Percentiles rank a stretch among this genome's conserved stretches.
These are phyloP conservation scores for Curvularia sp. DNA, from an alignment of 2,329 filamentous ascomycete genomes.

Conservation along the genomic window DNA sequence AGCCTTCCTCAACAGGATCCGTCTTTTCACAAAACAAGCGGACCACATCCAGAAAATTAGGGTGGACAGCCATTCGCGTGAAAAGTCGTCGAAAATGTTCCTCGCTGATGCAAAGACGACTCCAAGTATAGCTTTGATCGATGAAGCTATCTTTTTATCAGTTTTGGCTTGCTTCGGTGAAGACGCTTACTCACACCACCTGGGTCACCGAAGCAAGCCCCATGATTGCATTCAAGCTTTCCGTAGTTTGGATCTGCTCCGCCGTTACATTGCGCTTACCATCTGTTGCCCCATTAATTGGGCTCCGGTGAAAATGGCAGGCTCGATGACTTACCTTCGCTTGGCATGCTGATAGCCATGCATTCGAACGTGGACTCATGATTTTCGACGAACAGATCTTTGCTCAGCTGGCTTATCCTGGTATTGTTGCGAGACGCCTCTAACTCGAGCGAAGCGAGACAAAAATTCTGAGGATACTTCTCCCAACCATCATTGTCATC, in stretches of 20 bases:
- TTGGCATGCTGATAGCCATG: not conserved
- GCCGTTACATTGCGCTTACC: not conserved
- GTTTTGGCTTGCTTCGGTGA: not conserved
- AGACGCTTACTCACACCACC: constrained; percentile 6
- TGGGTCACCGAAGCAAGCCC: not conserved
- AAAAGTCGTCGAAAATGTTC: constrained; percentile 18
- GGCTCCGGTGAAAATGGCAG: not conserved
- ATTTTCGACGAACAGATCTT: constrained; percentile 13
- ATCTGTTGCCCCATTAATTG: constrained; percentile 5
- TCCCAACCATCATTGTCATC: constrained; percentile 9
- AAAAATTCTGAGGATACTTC: constrained; percentile 13
- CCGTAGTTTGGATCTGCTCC: constrained; percentile 1
- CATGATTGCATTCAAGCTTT: constrained; percentile 7
- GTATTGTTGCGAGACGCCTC: constrained; percentile 9
- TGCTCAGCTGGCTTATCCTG: constrained; percentile 6
- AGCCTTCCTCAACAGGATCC: constrained; percentile 20
- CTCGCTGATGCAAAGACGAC: constrained; percentile 19
- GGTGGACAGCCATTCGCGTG: constrained; percentile 17
- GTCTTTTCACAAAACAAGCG: constrained; percentile 19
- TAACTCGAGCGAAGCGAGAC: not conserved
- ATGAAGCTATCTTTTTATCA: constrained; percentile 12
- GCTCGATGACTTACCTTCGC: constrained; percentile 1
- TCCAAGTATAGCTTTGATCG: constrained; percentile 21
- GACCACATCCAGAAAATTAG: constrained; percentile 19
- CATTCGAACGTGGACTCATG: constrained; percentile 9